These are phyloP conservation scores for Aurantiochytrium sp. DNA, from an alignment of 108 stramenopile genomes.

Conservation along the genomic window DNA sequence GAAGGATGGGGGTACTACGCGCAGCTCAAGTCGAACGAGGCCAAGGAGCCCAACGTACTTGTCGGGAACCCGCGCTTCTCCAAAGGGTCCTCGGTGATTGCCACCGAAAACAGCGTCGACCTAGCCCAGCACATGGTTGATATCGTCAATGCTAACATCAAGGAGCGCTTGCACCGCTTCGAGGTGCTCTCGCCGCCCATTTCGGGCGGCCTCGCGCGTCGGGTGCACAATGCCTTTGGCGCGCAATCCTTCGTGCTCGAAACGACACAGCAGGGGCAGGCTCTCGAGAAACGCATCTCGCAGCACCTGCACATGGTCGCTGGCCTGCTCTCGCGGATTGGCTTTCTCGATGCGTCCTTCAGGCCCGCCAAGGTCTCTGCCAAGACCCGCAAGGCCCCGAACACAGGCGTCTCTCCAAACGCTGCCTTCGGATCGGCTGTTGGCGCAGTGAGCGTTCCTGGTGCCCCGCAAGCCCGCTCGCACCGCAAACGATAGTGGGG, in stretches of 20 bases:
- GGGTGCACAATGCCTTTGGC: not conserved
- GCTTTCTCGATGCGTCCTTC: not conserved
- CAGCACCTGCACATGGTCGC: constrained; percentile 19
- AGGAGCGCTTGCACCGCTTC: not conserved
- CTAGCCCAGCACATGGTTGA: constrained; percentile 6
- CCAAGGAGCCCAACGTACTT: not conserved
- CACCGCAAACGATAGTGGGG: no score
- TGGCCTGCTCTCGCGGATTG: not conserved
- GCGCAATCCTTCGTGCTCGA: constrained; percentile 20
- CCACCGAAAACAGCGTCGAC: not conserved
- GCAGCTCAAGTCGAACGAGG: not conserved
- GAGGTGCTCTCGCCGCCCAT: constrained; percentile 20
- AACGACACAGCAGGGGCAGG: not conserved
- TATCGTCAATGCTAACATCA: not conserved
- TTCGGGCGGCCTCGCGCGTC: not conserved
- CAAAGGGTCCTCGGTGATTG: not conserved
- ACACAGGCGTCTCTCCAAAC: not conserved
- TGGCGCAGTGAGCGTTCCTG: no score
- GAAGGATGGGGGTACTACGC: constrained; percentile 28
- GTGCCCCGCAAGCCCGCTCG: no score
- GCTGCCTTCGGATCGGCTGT: no score
- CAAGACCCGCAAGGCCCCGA: not conserved
- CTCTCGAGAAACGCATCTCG: not conserved
- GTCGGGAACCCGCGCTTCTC: not conserved
- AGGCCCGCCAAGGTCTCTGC: not conserved